A percentile compares a stretch with the other conserved stretches of the same genome.
Evolutionary conservation across 78 protist genomes (phyloP).

Genomic region (Dictyostelium brefeldianum): DNA sequence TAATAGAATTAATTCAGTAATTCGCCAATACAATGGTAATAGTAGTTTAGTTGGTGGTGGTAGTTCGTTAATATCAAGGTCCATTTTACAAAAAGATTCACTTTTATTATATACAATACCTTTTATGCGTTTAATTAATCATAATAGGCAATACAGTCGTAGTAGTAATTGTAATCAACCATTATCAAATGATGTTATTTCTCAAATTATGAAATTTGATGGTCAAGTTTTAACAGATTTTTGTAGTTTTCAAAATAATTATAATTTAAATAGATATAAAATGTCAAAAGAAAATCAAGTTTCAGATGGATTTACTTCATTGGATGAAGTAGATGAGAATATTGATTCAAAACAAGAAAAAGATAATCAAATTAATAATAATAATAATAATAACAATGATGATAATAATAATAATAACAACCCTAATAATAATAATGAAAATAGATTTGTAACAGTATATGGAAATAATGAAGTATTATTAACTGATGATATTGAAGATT

Average conservation of each 20-base stretch:
- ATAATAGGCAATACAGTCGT: not conserved
- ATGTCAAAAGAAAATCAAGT: not conserved
- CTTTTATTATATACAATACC: slow-evolving; percentile 23
- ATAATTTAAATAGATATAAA: not conserved
- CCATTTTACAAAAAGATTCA: slow-evolving; percentile 1
- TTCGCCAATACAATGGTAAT: not conserved
- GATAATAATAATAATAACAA: not conserved
- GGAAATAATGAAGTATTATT: slow-evolving; percentile 65
- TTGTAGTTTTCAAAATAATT: not conserved
- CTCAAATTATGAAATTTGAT: slow-evolving; percentile 5
- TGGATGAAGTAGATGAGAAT: not conserved
- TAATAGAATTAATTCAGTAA: not conserved
- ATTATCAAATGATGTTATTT: not conserved
- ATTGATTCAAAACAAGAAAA: not conserved
- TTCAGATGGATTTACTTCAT: slow-evolving; percentile 21
- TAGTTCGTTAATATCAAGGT: not conserved
- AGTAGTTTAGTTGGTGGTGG: not conserved
- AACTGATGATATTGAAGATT: slow-evolving; percentile 55
- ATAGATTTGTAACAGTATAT: not conserved
- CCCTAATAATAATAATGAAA: not conserved
- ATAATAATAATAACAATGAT: not conserved
- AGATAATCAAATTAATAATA: not conserved
- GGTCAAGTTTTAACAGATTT: not conserved
- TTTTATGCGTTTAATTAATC: slow-evolving; percentile 3
- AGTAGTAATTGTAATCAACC: not conserved